A percentile compares a stretch with the other conserved stretches of the same genome.
These are phyloP conservation scores for Acacia acuminata DNA, from an alignment of 306 rosid genomes.

Conservation along the genomic window DNA sequence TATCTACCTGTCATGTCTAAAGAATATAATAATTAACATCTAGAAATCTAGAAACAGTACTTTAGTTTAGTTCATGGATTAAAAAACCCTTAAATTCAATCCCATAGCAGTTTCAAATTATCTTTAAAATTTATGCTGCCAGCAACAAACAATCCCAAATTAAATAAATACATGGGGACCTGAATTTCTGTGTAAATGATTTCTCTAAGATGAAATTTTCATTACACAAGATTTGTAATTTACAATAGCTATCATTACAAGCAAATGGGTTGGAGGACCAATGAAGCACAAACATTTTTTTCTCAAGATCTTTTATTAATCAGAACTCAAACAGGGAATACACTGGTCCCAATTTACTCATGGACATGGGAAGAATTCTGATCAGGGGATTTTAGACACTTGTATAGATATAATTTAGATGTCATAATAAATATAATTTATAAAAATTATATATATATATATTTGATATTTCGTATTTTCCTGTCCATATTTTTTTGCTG, in stretches of 20 bases:
- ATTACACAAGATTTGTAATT: not conserved
- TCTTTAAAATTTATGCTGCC: not conserved
- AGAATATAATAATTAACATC: not conserved
- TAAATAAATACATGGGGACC: not conserved
- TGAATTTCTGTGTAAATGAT: conserved; percentile 1
- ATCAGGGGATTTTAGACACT: no score
- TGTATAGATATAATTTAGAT: no score
- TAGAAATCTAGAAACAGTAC: not conserved
- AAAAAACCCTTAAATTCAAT: not conserved
- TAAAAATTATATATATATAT: no score
- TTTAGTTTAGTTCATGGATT: not conserved
- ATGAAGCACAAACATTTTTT: not conserved
- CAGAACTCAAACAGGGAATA: not conserved
- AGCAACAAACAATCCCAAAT: conserved; percentile 15
- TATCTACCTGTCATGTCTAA: not conserved
- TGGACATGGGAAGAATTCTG: not conserved
- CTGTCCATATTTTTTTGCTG: no score
- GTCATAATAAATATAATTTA: no score
- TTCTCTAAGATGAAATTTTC: conserved; percentile 23
- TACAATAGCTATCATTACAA: not conserved
- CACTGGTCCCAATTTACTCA: not conserved
- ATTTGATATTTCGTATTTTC: no score
- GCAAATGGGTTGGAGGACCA: not conserved
- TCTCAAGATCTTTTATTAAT: not conserved
- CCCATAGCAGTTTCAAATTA: conserved; percentile 13